Conservation (phyloP, 2,329 filamentous ascomycete genomes). For the Pseudopyrenochaeta lycopersici region DNA sequence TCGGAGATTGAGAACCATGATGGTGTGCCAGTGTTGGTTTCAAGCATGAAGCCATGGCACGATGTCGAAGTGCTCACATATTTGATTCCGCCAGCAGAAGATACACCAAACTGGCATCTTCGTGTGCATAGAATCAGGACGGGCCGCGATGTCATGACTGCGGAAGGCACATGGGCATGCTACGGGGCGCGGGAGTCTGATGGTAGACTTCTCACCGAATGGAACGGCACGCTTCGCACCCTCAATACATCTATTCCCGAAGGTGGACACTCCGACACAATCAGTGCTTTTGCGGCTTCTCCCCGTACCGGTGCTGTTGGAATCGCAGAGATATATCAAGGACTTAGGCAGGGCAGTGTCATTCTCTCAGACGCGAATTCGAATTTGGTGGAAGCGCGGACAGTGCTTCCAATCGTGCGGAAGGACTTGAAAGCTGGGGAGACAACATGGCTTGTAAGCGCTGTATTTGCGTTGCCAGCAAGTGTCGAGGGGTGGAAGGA, state of each 20-base stretch:
- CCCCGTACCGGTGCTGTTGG: conserved; percentile 61
- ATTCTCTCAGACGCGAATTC: conserved; percentile 82
- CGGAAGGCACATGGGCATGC: conserved; percentile 79
- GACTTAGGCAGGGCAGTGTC: conserved; percentile 66
- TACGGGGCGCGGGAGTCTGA: conserved; percentile 67
- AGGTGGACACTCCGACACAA: conserved; percentile 42
- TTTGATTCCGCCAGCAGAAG: conserved; percentile 68
- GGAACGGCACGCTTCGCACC: conserved; percentile 22
- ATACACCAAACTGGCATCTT: conserved; percentile 72
- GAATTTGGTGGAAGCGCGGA: conserved; percentile 77
- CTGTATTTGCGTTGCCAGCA: conserved; percentile 74
- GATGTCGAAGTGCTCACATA: conserved; percentile 73
- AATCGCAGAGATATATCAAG: conserved; percentile 55
- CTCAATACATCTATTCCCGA: conserved; percentile 53
- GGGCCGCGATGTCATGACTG: conserved; percentile 70
- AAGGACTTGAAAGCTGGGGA: conserved; percentile 67
- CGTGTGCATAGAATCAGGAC: conserved; percentile 70
- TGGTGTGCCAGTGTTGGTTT: conserved; percentile 68
- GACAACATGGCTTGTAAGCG: conserved; percentile 73
- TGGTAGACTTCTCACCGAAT: conserved; percentile 61
- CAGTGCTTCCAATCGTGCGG: conserved; percentile 74
- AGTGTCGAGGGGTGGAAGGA: conserved; percentile 60
- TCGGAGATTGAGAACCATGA: conserved; percentile 68
- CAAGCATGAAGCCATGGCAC: conserved; percentile 74
- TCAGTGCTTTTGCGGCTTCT: conserved; percentile 56